Evolutionary conservation across 352 stramenopile genomes (phyloP).

Genomic region (Phytophthora multivora): DNA sequence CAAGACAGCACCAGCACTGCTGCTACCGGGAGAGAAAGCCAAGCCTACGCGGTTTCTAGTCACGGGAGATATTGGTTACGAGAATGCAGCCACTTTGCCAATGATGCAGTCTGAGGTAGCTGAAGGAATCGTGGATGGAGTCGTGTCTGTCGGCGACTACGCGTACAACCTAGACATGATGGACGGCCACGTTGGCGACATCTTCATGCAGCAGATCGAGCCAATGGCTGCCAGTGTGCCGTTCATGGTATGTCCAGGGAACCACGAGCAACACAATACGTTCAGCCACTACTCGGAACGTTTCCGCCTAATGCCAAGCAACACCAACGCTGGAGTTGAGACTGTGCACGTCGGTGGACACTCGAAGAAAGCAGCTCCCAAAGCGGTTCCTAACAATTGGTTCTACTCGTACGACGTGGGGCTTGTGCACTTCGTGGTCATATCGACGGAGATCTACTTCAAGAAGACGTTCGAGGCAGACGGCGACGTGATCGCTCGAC

Average conservation of each 20-base stretch:
- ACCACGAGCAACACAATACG: slow-evolving; percentile 88
- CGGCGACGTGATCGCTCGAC: slow-evolving; percentile 47
- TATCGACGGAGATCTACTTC: slow-evolving; percentile 91
- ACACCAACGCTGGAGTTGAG: slow-evolving; percentile 57
- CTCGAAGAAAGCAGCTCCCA: slow-evolving; percentile 12
- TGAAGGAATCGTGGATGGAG: slow-evolving; percentile 66
- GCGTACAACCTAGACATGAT: slow-evolving; percentile 86
- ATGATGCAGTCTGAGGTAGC: slow-evolving; percentile 89
- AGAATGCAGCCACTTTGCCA: slow-evolving; percentile 82
- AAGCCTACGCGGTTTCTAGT: slow-evolving; percentile 76
- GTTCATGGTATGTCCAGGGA: slow-evolving; percentile 90
- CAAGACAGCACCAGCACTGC: slow-evolving; percentile 54
- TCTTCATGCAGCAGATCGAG: slow-evolving; percentile 91
- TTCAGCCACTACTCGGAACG: slow-evolving; percentile 88
- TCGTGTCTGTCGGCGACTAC: slow-evolving; percentile 89
- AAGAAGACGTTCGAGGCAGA: slow-evolving; percentile 63
- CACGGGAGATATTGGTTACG: slow-evolving; percentile 86
- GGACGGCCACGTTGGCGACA: slow-evolving; percentile 81
- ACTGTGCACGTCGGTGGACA: slow-evolving; percentile 50
- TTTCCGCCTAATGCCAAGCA: slow-evolving; percentile 84
- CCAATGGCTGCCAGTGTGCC: slow-evolving; percentile 77
- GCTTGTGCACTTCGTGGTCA: slow-evolving; percentile 84
- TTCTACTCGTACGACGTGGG: slow-evolving; percentile 89
- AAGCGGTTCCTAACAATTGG: slow-evolving; percentile 83
- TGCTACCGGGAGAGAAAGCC: slow-evolving; percentile 16